phyloP scores from a whole-genome alignment of 2,329 filamentous ascomycete species.

The Ophiostoma tasmaniense region DNA sequence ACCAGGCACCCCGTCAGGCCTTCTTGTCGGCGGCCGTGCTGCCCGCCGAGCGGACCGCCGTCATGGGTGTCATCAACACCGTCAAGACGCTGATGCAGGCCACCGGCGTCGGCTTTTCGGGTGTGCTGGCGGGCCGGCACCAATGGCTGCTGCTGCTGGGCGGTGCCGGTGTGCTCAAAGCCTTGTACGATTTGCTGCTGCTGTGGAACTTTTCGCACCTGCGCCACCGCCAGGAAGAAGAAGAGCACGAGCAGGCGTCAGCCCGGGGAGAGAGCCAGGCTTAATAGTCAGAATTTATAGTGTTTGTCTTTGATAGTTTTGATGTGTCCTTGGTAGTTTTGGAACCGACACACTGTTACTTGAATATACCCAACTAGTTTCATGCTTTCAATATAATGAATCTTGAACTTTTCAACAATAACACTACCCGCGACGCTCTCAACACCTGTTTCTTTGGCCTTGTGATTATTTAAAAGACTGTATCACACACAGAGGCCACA shows the following conservation, averaged over 20 bases:
- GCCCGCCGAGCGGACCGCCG: slow-evolving; percentile 58
- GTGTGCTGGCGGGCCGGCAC: slow-evolving; percentile 44
- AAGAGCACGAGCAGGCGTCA: neutral
- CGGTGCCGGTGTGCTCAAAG: slow-evolving; percentile 20
- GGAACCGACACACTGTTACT: too few species aligned
- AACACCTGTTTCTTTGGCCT: too few species aligned
- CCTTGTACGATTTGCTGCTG: slow-evolving; percentile 20
- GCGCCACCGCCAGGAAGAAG: neutral
- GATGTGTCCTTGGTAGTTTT: too few species aligned
- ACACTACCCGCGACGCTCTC: too few species aligned
- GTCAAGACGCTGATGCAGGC: slow-evolving; percentile 58
- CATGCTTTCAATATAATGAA: too few species aligned
- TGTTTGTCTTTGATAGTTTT: neutral
- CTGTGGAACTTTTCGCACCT: slow-evolving; percentile 29
- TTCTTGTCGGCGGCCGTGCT: slow-evolving; percentile 59
- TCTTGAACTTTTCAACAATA: too few species aligned
- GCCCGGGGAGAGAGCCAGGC: neutral
- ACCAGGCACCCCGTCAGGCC: slow-evolving; percentile 59
- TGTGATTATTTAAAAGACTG: too few species aligned
- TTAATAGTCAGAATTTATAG: neutral
- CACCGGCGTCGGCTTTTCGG: slow-evolving; percentile 54
- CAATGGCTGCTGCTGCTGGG: slow-evolving; percentile 19
- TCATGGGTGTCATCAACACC: slow-evolving; percentile 63
- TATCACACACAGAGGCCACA: too few species aligned
- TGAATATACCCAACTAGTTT: too few species aligned